phyloP scores from a whole-genome alignment of 2,329 filamentous ascomycete species.

The Fusarium transvaalense region DNA sequence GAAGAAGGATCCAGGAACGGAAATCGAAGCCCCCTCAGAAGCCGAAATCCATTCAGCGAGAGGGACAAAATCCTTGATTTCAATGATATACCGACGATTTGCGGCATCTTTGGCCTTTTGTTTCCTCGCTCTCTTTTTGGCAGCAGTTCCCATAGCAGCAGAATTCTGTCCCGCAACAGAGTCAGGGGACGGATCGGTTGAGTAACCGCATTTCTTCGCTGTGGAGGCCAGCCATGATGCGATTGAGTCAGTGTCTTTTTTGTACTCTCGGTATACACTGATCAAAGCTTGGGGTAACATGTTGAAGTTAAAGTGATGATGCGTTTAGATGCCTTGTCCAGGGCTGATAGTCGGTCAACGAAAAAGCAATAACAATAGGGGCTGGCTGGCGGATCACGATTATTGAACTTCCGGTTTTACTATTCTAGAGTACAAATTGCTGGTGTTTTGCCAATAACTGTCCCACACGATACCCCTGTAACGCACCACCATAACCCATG shows the following conservation, averaged over 20 bases:
- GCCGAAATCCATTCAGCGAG: conserved; percentile 55
- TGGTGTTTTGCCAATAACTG: too few relatives aligned
- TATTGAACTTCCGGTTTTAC: too few relatives aligned
- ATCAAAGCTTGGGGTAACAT: background rate
- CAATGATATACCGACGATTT: conserved; percentile 48
- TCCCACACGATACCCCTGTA: too few relatives aligned
- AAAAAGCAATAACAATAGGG: too few relatives aligned
- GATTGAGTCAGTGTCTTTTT: background rate
- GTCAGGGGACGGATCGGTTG: background rate
- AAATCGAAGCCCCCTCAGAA: conserved; percentile 29
- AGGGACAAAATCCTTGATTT: conserved; percentile 54
- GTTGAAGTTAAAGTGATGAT: too few relatives aligned
- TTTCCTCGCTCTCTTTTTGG: background rate
- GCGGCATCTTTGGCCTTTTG: background rate
- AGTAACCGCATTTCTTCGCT: background rate
- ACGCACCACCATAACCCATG: too few relatives aligned
- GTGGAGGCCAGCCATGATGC: background rate
- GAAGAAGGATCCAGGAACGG: conserved; percentile 50
- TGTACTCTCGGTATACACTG: conserved; percentile 1
- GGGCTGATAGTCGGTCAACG: too few relatives aligned
- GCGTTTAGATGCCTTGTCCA: too few relatives aligned
- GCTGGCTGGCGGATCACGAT: too few relatives aligned
- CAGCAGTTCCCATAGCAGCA: background rate
- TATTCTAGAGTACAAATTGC: too few relatives aligned
- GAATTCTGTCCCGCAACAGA: background rate